Percentiles rank a stretch among this genome's conserved stretches.
These are phyloP conservation scores for Monilinia vaccinii-corymbosi DNA, from an alignment of 2,329 filamentous ascomycete species.

Conservation along the genomic window DNA sequence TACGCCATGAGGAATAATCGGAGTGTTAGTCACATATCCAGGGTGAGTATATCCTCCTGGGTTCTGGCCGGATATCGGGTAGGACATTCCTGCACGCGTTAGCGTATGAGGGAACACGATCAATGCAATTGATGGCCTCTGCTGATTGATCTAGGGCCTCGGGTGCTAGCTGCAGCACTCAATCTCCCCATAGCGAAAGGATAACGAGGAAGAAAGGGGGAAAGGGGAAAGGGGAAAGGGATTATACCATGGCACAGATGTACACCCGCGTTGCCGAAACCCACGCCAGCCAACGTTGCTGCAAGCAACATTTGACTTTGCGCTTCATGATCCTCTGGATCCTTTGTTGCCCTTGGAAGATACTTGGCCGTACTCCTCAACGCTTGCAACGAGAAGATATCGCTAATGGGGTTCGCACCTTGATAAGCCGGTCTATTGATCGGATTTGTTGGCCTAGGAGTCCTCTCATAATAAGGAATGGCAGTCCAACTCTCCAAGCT, in stretches of 20 bases:
- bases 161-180: too few relatives aligned
- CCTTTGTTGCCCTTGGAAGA: constrained; percentile 74
- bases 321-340: constrained; percentile 86
- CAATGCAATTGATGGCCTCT: background rate
- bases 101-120: background rate
- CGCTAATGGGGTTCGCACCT: constrained; percentile 93
- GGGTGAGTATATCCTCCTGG: constrained; percentile 77
- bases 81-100: constrained; percentile 66
- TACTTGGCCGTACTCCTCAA: constrained; percentile 82
- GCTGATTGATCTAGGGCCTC: background rate
- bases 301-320: constrained; percentile 94
- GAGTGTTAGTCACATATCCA: constrained; percentile 68
- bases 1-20: constrained; percentile 92
- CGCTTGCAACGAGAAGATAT: constrained; percentile 89
- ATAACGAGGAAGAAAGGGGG: background rate
- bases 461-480: constrained; percentile 84
- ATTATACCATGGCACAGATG: constrained; percentile 61
- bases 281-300: constrained; percentile 86
- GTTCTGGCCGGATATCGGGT: constrained; percentile 94
- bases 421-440: constrained; percentile 91
- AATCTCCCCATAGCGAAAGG: too few relatives aligned
- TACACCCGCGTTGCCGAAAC: constrained; percentile 95
- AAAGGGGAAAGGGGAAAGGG: background rate
- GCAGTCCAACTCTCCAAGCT: constrained; percentile 95
- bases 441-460: constrained; percentile 77